phyloP scores from a whole-genome alignment of 768 basidiomycete species.

The Lactifluus rugatus region DNA sequence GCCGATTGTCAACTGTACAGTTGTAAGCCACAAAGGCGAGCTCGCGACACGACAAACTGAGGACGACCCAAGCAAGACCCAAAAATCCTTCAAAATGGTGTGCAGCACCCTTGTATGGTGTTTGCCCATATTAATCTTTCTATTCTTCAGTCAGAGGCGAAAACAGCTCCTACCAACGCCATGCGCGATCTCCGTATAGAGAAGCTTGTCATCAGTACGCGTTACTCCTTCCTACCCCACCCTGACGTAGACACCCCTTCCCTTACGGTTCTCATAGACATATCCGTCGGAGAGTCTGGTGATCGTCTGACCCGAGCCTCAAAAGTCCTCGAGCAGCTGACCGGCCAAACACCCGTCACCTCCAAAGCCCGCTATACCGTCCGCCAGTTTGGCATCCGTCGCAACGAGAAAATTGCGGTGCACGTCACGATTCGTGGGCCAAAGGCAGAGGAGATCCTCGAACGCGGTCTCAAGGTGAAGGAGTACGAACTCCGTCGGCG shows the following conservation, averaged over 20 bases:
- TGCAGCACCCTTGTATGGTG: not conserved
- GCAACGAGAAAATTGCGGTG: slow-evolving; percentile 99
- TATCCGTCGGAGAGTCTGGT: slow-evolving; percentile 82
- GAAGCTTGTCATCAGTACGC: slow-evolving; percentile 6
- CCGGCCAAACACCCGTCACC: slow-evolving; percentile 32
- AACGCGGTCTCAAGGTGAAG: slow-evolving; percentile 78
- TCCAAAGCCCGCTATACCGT: slow-evolving; percentile 99
- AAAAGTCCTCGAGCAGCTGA: slow-evolving; percentile 7
- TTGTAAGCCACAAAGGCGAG: not conserved
- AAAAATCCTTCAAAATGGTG: slow-evolving; percentile 2
- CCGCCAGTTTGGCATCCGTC: slow-evolving; percentile 96
- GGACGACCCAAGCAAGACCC: not conserved
- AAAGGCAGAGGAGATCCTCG: slow-evolving; percentile 7
- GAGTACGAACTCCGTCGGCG: slow-evolving; percentile 96
- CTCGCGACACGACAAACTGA: not conserved
- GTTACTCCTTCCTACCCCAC: slow-evolving; percentile 36
- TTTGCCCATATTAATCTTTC: not conserved
- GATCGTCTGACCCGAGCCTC: slow-evolving; percentile 8
- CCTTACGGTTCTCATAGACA: slow-evolving; percentile 73
- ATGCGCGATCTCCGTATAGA: slow-evolving; percentile 8
- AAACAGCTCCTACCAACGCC: slow-evolving; percentile 81
- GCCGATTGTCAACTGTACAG: not conserved
- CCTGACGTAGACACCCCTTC: slow-evolving; percentile 89
- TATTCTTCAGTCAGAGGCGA: slow-evolving; percentile 64
- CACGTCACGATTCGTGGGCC: slow-evolving; percentile 20